A percentile compares a stretch with the other conserved stretches of the same genome.
Evolutionary conservation across 371 early-diverging fungal species (phyloP).

Genomic region (Mucor circinelloides): DNA sequence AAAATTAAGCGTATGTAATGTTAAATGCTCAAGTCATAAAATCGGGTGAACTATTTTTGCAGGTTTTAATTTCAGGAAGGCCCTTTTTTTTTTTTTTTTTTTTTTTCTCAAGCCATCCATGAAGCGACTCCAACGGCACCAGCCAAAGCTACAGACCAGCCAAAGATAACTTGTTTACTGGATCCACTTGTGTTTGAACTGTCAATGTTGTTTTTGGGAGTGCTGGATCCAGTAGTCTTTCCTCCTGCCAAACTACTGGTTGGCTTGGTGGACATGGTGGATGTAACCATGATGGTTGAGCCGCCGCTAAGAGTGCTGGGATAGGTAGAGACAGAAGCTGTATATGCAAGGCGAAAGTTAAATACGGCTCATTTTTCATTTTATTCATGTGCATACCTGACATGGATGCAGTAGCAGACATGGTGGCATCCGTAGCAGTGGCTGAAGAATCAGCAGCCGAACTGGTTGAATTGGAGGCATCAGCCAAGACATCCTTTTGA

Average conservation of each 20-base stretch:
- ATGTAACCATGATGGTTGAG: neutral
- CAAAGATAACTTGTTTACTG: neutral
- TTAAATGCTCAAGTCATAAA: neutral
- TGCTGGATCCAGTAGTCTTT: neutral
- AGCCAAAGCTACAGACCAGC: neutral
- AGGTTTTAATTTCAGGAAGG: neutral
- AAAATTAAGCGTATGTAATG: neutral
- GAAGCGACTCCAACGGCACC: neutral
- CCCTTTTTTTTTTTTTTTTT: neutral
- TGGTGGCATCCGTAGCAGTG: neutral
- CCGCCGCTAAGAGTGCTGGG: conserved; percentile 3
- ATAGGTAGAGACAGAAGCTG: neutral
- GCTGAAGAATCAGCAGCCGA: neutral
- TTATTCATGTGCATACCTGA: neutral
- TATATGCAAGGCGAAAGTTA: neutral
- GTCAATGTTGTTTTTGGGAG: neutral
- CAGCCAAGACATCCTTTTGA: conserved; percentile 5
- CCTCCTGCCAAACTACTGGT: neutral
- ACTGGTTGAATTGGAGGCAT: neutral
- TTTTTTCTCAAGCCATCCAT: neutral
- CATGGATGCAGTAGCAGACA: neutral
- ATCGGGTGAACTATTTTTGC: neutral
- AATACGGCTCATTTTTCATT: neutral
- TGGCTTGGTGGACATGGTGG: neutral
- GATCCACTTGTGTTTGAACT: neutral